A percentile compares a stretch with the other conserved stretches of the same genome.
phyloP scores from a whole-genome alignment of 441 rosid genomes.

The Bocquillonia castaneifolia region DNA sequence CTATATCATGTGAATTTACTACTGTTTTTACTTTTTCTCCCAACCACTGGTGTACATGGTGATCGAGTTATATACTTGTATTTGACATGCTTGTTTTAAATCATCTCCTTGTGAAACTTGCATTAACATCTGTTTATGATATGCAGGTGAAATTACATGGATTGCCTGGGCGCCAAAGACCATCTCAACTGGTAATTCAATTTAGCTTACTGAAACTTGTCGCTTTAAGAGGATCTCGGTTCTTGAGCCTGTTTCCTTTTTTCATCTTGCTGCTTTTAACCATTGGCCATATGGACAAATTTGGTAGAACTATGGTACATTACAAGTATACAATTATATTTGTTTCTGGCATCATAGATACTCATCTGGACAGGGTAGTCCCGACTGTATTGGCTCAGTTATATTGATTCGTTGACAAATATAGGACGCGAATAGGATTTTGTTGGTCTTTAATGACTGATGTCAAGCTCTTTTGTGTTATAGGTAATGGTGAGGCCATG shows the following conservation, averaged over 20 bases:
- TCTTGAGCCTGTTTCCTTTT: not conserved
- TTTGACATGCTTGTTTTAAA: not conserved
- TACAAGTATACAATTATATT: not conserved
- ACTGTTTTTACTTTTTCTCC: not conserved
- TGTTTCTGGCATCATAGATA: not conserved
- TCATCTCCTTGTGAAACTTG: not conserved
- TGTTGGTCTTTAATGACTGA: not conserved
- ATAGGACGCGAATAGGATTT: not conserved
- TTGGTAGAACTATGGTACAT: not conserved
- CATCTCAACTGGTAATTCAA: slow-evolving; percentile 49
- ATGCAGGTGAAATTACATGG: slow-evolving; percentile 87
- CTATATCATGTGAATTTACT: not conserved
- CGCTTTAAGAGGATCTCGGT: not conserved
- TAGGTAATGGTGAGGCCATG: slow-evolving; percentile 49
- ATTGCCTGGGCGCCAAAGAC: slow-evolving; percentile 72
- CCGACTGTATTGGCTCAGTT: not conserved
- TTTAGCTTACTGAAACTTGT: not conserved
- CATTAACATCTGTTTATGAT: slow-evolving; percentile 12
- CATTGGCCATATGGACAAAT: not conserved
- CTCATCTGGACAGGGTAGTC: not conserved
- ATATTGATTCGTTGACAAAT: not conserved
- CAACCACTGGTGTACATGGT: too few relatives aligned
- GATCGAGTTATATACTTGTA: not conserved
- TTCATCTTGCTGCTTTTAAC: not conserved
- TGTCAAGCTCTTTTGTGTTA: slow-evolving; percentile 18